Evolutionary conservation across 306 rosid genomes (phyloP).

Genomic region (Cicer pinnatifidum): DNA sequence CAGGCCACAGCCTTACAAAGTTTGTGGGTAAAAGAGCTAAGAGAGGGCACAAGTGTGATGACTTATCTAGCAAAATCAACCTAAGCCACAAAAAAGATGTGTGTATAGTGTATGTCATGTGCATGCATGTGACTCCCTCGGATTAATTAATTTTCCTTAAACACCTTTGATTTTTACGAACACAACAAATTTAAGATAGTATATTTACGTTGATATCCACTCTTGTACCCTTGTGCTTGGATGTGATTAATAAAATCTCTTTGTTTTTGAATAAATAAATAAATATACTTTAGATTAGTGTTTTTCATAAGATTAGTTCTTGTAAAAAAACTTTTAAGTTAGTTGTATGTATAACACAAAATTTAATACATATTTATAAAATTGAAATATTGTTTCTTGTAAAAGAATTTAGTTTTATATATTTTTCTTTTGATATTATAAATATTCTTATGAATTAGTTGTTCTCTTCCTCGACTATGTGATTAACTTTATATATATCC

Average conservation of each 20-base stretch:
- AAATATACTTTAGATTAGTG: too few relatives aligned
- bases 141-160: neutral
- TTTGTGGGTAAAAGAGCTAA: slow-evolving; percentile 13
- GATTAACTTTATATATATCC: too few relatives aligned
- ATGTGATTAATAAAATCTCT: too few relatives aligned
- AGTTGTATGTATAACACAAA: neutral
- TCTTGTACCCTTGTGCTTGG: too few relatives aligned
- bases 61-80: slow-evolving; percentile 46
- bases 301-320: neutral
- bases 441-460: too few relatives aligned
- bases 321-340: neutral
- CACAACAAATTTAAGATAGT: neutral
- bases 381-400: neutral
- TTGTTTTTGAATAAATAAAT: too few relatives aligned
- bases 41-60: slow-evolving; percentile 38
- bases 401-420: too few relatives aligned
- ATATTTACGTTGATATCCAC: too few relatives aligned
- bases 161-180: neutral
- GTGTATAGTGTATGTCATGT: slow-evolving; percentile 14
- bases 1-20: slow-evolving; percentile 1
- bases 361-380: neutral
- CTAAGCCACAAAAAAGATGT: slow-evolving; percentile 40
- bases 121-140: slow-evolving; percentile 44
- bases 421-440: too few relatives aligned
- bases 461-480: too few relatives aligned